Percentiles rank a stretch among this genome's conserved stretches.
Evolutionary conservation across 176 grass and related monocot genomes (phyloP).

Genomic region (Triticum urartu): DNA sequence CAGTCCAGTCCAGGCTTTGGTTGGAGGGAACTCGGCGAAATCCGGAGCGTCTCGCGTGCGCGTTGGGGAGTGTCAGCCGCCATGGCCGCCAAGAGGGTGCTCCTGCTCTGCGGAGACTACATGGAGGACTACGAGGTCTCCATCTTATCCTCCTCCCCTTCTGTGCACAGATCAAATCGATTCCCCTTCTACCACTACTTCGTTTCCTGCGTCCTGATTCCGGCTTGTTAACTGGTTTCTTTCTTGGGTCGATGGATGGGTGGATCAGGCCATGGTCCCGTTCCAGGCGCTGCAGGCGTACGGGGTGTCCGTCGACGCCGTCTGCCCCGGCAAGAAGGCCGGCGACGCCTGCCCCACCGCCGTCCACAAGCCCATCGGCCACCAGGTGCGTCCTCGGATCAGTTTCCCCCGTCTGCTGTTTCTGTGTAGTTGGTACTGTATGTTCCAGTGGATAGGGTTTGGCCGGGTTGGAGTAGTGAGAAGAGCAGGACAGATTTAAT

Average conservation of each 20-base stretch:
- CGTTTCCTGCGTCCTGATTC: neutral
- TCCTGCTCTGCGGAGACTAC: conserved; percentile 90
- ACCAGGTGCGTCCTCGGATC: conserved; percentile 65
- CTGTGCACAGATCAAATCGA: neutral
- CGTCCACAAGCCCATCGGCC: conserved; percentile 53
- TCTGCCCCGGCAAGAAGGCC: conserved; percentile 90
- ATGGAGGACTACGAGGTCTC: conserved; percentile 89
- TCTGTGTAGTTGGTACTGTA: neutral
- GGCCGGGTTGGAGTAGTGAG: neutral
- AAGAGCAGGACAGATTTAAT: neutral
- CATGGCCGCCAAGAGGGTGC: conserved; percentile 75
- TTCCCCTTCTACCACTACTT: neutral
- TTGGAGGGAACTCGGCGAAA: conserved; percentile 1
- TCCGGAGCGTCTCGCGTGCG: conserved; percentile 4
- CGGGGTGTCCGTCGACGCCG: conserved; percentile 69
- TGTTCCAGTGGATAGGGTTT: neutral
- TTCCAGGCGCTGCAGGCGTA: conserved; percentile 96
- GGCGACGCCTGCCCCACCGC: conserved; percentile 80
- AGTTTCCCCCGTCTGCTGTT: neutral
- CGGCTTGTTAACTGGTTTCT: neutral
- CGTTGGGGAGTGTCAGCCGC: neutral
- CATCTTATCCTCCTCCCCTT: too few relatives aligned
- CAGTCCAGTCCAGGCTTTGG: neutral
- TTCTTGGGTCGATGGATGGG: conserved; percentile 23
- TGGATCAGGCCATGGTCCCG: conserved; percentile 78